These are phyloP conservation scores for Suillus hirtellus DNA, from an alignment of 768 basidiomycete species.

Conservation along the genomic window DNA sequence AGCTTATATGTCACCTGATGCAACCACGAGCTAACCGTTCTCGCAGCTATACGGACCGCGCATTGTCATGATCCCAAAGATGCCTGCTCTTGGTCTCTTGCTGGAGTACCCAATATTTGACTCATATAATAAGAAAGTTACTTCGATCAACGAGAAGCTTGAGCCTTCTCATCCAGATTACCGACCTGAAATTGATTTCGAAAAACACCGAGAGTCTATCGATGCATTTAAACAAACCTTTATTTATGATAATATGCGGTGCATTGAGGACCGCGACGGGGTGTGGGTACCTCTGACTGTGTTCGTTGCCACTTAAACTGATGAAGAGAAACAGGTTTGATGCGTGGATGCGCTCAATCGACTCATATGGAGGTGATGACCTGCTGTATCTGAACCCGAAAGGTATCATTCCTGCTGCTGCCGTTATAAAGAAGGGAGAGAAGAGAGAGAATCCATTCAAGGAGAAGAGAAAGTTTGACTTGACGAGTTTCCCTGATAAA, in stretches of 20 bases:
- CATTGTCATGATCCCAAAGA: slow-evolving; percentile 86
- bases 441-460: slow-evolving; percentile 62
- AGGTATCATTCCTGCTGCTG: slow-evolving; percentile 72
- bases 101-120: slow-evolving; percentile 86
- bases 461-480: slow-evolving; percentile 69
- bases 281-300: slow-evolving; percentile 51
- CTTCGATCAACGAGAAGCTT: slow-evolving; percentile 44
- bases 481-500: slow-evolving; percentile 43
- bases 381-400: slow-evolving; percentile 75
- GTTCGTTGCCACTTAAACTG: not conserved
- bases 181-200: slow-evolving; percentile 75
- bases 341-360: slow-evolving; percentile 78
- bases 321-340: slow-evolving; percentile 58
- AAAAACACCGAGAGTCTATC: slow-evolving; percentile 63
- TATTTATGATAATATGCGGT: slow-evolving; percentile 87
- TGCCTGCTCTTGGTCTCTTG: slow-evolving; percentile 91
- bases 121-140: slow-evolving; percentile 68
- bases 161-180: slow-evolving; percentile 57
- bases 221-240: slow-evolving; percentile 79
- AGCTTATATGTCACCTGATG: slow-evolving; percentile 2
- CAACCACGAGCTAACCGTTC: not conserved
- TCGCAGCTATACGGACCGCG: slow-evolving; percentile 74
- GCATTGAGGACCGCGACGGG: slow-evolving; percentile 75
- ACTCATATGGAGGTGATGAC: slow-evolving; percentile 75
- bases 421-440: slow-evolving; percentile 63